phyloP scores from a whole-genome alignment of 2,329 filamentous ascomycete species.

The Myriosclerotinia scirpicola region DNA sequence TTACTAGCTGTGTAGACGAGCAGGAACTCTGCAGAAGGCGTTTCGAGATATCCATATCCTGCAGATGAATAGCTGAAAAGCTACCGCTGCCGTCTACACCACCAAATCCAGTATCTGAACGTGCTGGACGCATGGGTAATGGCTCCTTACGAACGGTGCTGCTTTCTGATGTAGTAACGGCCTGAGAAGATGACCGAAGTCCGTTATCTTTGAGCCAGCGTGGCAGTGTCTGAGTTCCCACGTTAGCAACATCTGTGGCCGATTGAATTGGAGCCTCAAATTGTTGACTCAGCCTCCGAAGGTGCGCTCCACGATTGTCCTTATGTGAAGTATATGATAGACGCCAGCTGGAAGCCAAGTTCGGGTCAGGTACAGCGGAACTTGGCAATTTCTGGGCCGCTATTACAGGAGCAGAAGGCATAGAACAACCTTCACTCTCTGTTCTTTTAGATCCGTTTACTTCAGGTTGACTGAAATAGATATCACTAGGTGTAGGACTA shows the following conservation, averaged over 20 bases:
- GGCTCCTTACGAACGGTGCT: slow-evolving; percentile 12
- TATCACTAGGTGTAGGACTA: slow-evolving; percentile 21
- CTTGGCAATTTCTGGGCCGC: slow-evolving; percentile 35
- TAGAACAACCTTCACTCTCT: slow-evolving; percentile 28
- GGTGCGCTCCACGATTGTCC: slow-evolving; percentile 31
- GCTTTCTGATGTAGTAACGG: slow-evolving; percentile 25
- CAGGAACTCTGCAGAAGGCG: slow-evolving; percentile 32
- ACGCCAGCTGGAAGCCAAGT: slow-evolving; percentile 36
- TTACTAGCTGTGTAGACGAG: slow-evolving; percentile 34
- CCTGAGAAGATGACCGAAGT: slow-evolving; percentile 30
- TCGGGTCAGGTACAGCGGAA: slow-evolving; percentile 29
- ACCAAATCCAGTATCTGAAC: slow-evolving; percentile 31
- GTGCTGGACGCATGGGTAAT: slow-evolving; percentile 18
- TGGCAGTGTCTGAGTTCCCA: slow-evolving; percentile 23
- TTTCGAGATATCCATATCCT: slow-evolving; percentile 39
- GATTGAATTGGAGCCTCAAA: slow-evolving; percentile 24
- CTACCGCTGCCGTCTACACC: slow-evolving; percentile 36
- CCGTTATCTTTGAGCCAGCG: slow-evolving; percentile 34
- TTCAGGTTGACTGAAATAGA: slow-evolving; percentile 14
- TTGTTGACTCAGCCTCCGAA: slow-evolving; percentile 37
- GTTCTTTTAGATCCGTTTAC: slow-evolving; percentile 28
- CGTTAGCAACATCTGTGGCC: slow-evolving; percentile 18
- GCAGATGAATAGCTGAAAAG: slow-evolving; percentile 30
- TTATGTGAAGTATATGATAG: slow-evolving; percentile 36
- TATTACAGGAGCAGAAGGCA: slow-evolving; percentile 32